Percentiles rank a stretch among this genome's conserved stretches.
Conservation (phyloP, 2,329 filamentous ascomycete genomes). For the Alternaria tenuissima region DNA sequence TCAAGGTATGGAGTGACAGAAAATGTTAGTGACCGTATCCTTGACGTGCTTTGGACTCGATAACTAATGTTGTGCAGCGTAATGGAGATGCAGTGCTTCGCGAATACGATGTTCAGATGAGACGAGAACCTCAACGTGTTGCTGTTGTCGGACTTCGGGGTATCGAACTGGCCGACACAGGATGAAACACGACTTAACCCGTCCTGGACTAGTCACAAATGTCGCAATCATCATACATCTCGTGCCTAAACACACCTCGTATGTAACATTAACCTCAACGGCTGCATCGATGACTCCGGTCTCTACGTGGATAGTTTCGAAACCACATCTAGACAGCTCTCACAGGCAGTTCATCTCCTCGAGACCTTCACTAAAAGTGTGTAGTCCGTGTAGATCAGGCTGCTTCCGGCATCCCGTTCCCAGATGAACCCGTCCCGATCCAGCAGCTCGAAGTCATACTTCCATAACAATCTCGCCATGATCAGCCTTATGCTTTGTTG, state of each 20-base stretch:
- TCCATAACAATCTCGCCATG: conserved; percentile 1
- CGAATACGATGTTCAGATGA: not conserved
- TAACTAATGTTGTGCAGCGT: not conserved
- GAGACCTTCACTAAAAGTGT: not conserved
- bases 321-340: not conserved
- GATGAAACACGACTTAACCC: not conserved
- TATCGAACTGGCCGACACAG: not conserved
- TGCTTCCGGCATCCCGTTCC: conserved; percentile 2
- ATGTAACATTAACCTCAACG: not conserved
- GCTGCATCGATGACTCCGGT: not conserved
- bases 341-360: not conserved
- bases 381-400: conserved; percentile 8
- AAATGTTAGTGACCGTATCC: not conserved
- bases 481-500: conserved; percentile 7
- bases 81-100: not conserved
- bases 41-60: no score
- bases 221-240: not conserved
- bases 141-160: not conserved
- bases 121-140: not conserved
- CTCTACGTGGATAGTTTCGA: not conserved
- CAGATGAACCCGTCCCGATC: conserved; percentile 4
- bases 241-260: not conserved
- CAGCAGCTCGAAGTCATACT: conserved; percentile 2
- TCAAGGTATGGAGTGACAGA: not conserved
- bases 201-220: not conserved